These are phyloP conservation scores for Bipolaris oryzae DNA, from an alignment of 2,329 filamentous ascomycete species.

Conservation along the genomic window DNA sequence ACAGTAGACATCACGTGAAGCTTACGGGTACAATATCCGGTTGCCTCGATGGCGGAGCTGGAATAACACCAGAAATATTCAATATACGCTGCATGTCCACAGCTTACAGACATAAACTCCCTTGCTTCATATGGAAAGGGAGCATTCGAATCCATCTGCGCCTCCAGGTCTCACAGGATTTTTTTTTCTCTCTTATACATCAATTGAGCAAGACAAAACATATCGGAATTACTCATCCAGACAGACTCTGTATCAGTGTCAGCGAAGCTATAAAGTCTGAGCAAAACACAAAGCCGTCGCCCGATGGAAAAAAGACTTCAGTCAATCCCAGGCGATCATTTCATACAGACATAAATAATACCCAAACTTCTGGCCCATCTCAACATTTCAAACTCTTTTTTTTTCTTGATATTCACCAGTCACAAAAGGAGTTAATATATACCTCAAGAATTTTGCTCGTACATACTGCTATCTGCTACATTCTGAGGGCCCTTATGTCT, in stretches of 20 bases:
- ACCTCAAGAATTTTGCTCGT: conserved; percentile 38
- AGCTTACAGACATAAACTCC: background rate
- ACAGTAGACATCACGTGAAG: background rate
- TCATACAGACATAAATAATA: conserved; percentile 33
- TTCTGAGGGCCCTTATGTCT: conserved; percentile 33
- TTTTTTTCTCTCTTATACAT: conserved; percentile 35
- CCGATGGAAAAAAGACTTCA: conserved; percentile 15
- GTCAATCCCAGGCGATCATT: background rate
- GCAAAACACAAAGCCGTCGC: conserved; percentile 35
- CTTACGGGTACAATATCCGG: background rate
- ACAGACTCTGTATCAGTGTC: conserved; percentile 39
- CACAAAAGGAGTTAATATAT: conserved; percentile 42
- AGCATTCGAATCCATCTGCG: conserved; percentile 37
- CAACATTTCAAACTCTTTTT: conserved; percentile 36
- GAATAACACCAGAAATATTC: background rate
- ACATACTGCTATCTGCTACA: conserved; percentile 36
- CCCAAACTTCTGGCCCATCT: conserved; percentile 38
- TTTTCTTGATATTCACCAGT: conserved; percentile 42
- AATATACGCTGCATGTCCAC: background rate
- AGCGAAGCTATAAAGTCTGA: conserved; percentile 34
- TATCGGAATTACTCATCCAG: conserved; percentile 39
- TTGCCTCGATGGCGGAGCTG: background rate
- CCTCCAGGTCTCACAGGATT: conserved; percentile 35
- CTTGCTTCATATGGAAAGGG: background rate
- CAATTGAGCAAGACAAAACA: conserved; percentile 33